These are phyloP conservation scores for Exophiala calicioides DNA, from an alignment of 2,329 filamentous ascomycete genomes.

Conservation along the genomic window DNA sequence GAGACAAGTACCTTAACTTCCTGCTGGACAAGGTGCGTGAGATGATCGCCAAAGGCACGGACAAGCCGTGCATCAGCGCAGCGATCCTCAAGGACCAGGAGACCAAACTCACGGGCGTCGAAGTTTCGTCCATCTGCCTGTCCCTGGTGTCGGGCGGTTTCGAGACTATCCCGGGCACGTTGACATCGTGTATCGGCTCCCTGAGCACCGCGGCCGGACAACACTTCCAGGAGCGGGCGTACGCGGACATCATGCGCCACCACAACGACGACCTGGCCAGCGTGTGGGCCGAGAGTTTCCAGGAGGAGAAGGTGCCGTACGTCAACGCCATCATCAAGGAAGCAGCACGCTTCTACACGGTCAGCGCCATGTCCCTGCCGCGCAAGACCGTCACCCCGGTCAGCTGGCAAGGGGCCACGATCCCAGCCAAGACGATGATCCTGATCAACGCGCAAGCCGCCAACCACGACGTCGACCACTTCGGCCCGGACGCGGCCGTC, in stretches of 20 bases:
- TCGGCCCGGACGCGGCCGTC: conserved; percentile 51
- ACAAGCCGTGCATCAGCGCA: conserved; percentile 64
- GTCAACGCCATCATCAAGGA: conserved; percentile 74
- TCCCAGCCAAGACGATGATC: conserved; percentile 72
- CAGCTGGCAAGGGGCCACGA: conserved; percentile 62
- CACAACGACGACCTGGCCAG: conserved; percentile 64
- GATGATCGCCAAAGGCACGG: conserved; percentile 58
- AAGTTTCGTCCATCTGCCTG: conserved; percentile 73
- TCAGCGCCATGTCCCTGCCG: conserved; percentile 72
- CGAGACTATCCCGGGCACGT: conserved; percentile 72
- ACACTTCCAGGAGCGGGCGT: conserved; percentile 65
- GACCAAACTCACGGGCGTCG: conserved; percentile 64
- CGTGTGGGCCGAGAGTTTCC: conserved; percentile 67
- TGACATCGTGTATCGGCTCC: conserved; percentile 72
- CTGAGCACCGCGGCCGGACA: conserved; percentile 65
- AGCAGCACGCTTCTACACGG: conserved; percentile 71
- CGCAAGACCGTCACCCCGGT: conserved; percentile 68
- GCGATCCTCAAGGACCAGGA: conserved; percentile 67
- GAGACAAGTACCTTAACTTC: conserved; percentile 63
- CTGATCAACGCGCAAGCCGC: conserved; percentile 74
- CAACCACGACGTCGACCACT: conserved; percentile 67
- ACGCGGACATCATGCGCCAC: conserved; percentile 64
- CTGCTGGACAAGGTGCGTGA: conserved; percentile 58
- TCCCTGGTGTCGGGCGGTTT: conserved; percentile 76
- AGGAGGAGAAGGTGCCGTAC: conserved; percentile 71